Conservation (phyloP, 768 basidiomycete species). For the Boletus eberwhitei region DNA sequence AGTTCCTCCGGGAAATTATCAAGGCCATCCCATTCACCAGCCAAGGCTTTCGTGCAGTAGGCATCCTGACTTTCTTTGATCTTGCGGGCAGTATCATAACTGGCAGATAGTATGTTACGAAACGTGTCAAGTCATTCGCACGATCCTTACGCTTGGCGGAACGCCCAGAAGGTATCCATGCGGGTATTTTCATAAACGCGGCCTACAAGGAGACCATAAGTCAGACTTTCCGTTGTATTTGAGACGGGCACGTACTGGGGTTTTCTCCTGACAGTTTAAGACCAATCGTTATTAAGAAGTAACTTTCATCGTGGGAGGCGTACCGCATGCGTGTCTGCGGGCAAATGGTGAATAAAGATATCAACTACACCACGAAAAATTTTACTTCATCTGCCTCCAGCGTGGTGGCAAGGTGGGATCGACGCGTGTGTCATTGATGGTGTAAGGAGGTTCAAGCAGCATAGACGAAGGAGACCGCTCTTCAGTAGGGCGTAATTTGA, state of each 20-base stretch:
- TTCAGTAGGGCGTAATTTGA: slow-evolving; percentile 77
- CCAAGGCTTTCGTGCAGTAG: slow-evolving; percentile 45
- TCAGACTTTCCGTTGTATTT: background rate
- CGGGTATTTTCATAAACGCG: slow-evolving; percentile 35
- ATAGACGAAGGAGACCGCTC: slow-evolving; percentile 77
- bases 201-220: slow-evolving; percentile 11
- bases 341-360: slow-evolving; percentile 2
- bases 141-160: slow-evolving; percentile 45
- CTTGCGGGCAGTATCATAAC: slow-evolving; percentile 51
- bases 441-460: slow-evolving; percentile 79
- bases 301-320: background rate
- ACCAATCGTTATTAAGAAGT: background rate
- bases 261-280: slow-evolving; percentile 42
- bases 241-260: slow-evolving; percentile 32
- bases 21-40: slow-evolving; percentile 38
- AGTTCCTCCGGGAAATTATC: slow-evolving; percentile 65
- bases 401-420: slow-evolving; percentile 43
- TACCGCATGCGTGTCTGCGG: slow-evolving; percentile 60
- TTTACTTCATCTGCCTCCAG: slow-evolving; percentile 83
- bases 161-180: slow-evolving; percentile 50
- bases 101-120: slow-evolving; percentile 11
- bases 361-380: background rate
- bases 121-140: background rate
- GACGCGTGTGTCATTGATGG: slow-evolving; percentile 45
- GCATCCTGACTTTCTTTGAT: slow-evolving; percentile 54